Base-by-base conservation (phyloP, 2,329 filamentous ascomycete genomes). In the Trichoderma cornu-damae region DNA sequence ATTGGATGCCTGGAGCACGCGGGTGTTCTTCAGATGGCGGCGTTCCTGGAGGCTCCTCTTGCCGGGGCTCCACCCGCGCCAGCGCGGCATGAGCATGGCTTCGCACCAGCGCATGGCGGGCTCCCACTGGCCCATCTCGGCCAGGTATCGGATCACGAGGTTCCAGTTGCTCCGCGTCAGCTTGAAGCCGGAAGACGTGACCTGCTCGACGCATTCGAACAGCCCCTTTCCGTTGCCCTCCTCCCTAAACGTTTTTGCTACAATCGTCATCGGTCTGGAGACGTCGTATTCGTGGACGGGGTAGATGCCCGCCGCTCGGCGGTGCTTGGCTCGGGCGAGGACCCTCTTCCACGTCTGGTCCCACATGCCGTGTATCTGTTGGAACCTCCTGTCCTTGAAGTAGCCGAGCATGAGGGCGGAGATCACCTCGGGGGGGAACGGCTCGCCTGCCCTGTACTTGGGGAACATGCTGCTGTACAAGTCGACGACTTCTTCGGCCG, bases 141-240 rank as follows among this genome's bases (percentile, higher is more conserved):
- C 82, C 26, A 96, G 82, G 50, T 79, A 72, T 64, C 87, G 83
- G 56, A 96, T 79, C 62, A 89, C 85, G 50, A 81, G 78, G 68
- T 96, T 94, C 90, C 90, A 96, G 63, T 89, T 91, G 64, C 80
- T 80, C 68, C 82, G 86, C 66, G 90, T 86, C 58, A 96, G 72
- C 26, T 76, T 74, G 74, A 93, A 96, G 9, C 92, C 93, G 38
- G 80, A 77, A 1, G 69, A 68, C 7, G 82, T 75, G 9, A 92
- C 75, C n/a, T 79, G 70, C 20, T 77, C 70, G 26, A 91, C 69
- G 14, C 81, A 71, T 6, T 73, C 59, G 4, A 76, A 67, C 11
- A 89, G 73, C 18, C 75, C 78, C 9, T 71, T 67, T 6, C 73
- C 65, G 60, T 84, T 71, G 6, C 69, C 63, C 57, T 70, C 66